Evolutionary conservation across 2,329 filamentous ascomycete genomes (phyloP), one percentile per base, ranked within the genome.

Genomic region (Talaromyces amestolkiae): DNA sequence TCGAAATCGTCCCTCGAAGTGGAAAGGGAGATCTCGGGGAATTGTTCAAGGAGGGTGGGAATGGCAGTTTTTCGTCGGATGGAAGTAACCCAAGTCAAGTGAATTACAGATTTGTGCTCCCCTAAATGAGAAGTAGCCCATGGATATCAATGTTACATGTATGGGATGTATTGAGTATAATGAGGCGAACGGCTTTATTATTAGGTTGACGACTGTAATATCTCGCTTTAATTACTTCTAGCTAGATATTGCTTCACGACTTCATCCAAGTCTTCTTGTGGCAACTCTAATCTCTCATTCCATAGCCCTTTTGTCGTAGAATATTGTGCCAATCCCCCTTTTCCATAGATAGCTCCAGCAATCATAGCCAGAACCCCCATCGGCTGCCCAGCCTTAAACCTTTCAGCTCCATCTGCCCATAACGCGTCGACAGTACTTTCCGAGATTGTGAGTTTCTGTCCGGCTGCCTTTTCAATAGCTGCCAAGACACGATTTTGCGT

Each of bases 391-490:
- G 27, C 22, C 31, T 51, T 51, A n/a, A 24, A 37, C 27, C 37
- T 17, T 15, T 61, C 58, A 24, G 58, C 58, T 51, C 58, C 58
- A 27, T 22, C 58, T 47, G 31, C 8, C 27, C 45, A 61, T 6
- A 61, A 8, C 10, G 22, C 11, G 10, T 61, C 58, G 5, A 51
- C 41, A 1, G 41, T 61, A 43, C 58, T 51, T 37, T 61, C 27
- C 6, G 58, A 61, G 31, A 47, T 43, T 2, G 56, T 56, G 24
- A 64, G 65, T 31, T 61, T 45, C 53, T 59, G 59, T 11, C 66
- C 61, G 4, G 60, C 45, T 17, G 45, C 60, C 43, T 66, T 54
- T 31, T 68, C 66, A 9, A 68, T 41, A 33, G 64, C 67, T 3
- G 54, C 39, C 17, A 69, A 24, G 13, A 69, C 33, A 19, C 41